A percentile compares a stretch with the other conserved stretches of the same genome.
phyloP scores from a whole-genome alignment of 2,329 filamentous ascomycete genomes.

The Alternaria brassicicola region DNA sequence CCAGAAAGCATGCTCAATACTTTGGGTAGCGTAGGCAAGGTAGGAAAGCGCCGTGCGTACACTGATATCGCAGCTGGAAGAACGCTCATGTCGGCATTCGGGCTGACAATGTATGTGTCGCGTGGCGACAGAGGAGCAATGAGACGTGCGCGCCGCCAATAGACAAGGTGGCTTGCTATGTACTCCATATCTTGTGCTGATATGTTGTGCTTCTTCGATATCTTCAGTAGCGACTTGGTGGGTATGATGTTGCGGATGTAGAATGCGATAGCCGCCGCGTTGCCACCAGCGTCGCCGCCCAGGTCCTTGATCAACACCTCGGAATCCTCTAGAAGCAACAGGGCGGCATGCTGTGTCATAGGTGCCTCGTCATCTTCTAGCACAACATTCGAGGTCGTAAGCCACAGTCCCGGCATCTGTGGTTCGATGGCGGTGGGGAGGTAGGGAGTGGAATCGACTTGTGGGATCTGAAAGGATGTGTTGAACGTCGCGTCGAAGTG shows the following conservation, averaged over 20 bases:
- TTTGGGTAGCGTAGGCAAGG: conserved; percentile 80
- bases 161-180: conserved; percentile 90
- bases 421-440: conserved; percentile 72
- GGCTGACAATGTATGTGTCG: conserved; percentile 89
- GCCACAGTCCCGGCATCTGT: conserved; percentile 76
- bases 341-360: conserved; percentile 83
- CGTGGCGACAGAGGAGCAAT: conserved; percentile 89
- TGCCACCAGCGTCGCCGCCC: conserved; percentile 72
- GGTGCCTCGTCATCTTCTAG: conserved; percentile 70
- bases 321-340: conserved; percentile 84
- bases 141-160: conserved; percentile 91
- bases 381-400: conserved; percentile 84
- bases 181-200: conserved; percentile 81
- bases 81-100: conserved; percentile 79
- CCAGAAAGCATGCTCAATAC: conserved; percentile 85
- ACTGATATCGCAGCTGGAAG: conserved; percentile 71
- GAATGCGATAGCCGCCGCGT: conserved; percentile 78
- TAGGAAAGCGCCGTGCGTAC: conserved; percentile 81
- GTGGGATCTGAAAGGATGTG: conserved; percentile 68
- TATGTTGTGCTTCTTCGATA: conserved; percentile 73
- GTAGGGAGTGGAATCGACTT: conserved; percentile 71
- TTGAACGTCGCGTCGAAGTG: conserved; percentile 70
- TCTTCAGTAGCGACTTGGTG: conserved; percentile 72
- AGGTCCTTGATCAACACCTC: conserved; percentile 75
- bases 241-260: conserved; percentile 66